phyloP scores from a whole-genome alignment of 441 rosid species.

The Geranium incanum region DNA sequence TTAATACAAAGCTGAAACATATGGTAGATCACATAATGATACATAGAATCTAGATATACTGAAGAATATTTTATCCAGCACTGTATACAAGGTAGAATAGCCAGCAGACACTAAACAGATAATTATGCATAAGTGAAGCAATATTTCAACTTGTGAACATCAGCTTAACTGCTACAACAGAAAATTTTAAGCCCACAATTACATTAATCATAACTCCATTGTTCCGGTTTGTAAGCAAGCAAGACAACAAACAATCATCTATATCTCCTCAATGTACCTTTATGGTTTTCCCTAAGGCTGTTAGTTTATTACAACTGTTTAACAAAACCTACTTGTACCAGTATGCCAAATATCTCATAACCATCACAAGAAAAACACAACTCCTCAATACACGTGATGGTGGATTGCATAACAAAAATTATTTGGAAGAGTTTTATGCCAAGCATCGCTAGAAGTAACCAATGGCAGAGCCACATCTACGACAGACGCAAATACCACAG shows the following conservation, averaged over 20 bases:
- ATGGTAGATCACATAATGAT: not conserved
- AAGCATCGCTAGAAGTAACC: not conserved
- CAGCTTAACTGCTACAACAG: slow-evolving; percentile 2
- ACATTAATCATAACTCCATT: not conserved
- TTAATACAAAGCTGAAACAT: slow-evolving; percentile 5
- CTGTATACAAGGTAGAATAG: slow-evolving; percentile 1
- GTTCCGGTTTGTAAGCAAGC: not conserved
- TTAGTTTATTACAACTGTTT: not conserved
- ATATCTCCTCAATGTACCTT: not conserved
- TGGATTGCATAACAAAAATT: not conserved
- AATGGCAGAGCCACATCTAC: not conserved
- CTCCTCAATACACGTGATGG: not conserved
- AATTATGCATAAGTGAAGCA: slow-evolving; percentile 7
- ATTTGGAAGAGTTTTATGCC: not conserved
- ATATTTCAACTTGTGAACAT: not conserved
- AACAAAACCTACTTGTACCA: not conserved
- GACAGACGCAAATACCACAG: not conserved
- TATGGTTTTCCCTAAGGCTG: not conserved
- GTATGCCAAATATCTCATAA: slow-evolving; percentile 5
- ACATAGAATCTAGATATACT: not conserved
- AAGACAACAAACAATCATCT: not conserved
- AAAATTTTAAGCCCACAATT: not conserved
- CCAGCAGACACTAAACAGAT: slow-evolving; percentile 4
- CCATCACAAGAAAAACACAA: not conserved
- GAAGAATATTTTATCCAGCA: not conserved